Percentiles rank a stretch among this genome's conserved stretches.
These are phyloP conservation scores for Pythium brassicae DNA, from an alignment of 352 stramenopile species.

Conservation along the genomic window DNA sequence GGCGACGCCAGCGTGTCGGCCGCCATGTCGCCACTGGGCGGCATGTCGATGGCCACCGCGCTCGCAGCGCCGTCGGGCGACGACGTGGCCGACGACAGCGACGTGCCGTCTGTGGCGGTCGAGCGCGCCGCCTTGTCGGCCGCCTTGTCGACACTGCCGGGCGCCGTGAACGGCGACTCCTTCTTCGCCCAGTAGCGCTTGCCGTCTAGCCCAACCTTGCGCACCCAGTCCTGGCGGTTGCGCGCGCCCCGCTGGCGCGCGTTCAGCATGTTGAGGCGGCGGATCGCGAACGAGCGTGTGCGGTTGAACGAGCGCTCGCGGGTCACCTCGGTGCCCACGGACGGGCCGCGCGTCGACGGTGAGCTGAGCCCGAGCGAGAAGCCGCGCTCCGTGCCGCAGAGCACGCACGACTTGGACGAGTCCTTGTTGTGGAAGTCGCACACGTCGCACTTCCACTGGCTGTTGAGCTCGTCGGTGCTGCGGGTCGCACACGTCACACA, in stretches of 20 bases:
- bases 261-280: constrained; percentile 86
- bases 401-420: constrained; percentile 64
- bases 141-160: neutral
- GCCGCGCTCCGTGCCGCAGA: constrained; percentile 78
- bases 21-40: neutral
- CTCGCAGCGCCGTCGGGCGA: constrained; percentile 2
- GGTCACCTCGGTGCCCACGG: constrained; percentile 35
- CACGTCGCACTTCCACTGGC: constrained; percentile 85
- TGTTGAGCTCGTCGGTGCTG: constrained; percentile 70
- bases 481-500: constrained; percentile 1
- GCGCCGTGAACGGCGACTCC: constrained; percentile 39
- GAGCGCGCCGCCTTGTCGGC: constrained; percentile 15
- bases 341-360: constrained; percentile 24
- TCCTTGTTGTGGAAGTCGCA: constrained; percentile 89
- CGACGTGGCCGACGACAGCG: constrained; percentile 12
- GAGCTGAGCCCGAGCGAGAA: constrained; percentile 70
- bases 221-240: constrained; percentile 82
- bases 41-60: constrained; percentile 37
- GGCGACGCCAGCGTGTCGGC: constrained; percentile 34
- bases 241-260: constrained; percentile 70
- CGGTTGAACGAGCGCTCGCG: constrained; percentile 78
- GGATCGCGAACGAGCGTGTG: constrained; percentile 81
- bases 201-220: constrained; percentile 74
- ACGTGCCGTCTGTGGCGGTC: constrained; percentile 10
- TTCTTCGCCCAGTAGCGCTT: constrained; percentile 83